These are phyloP conservation scores for Erodium moschatum DNA, from an alignment of 441 rosid genomes.

Conservation along the genomic window DNA sequence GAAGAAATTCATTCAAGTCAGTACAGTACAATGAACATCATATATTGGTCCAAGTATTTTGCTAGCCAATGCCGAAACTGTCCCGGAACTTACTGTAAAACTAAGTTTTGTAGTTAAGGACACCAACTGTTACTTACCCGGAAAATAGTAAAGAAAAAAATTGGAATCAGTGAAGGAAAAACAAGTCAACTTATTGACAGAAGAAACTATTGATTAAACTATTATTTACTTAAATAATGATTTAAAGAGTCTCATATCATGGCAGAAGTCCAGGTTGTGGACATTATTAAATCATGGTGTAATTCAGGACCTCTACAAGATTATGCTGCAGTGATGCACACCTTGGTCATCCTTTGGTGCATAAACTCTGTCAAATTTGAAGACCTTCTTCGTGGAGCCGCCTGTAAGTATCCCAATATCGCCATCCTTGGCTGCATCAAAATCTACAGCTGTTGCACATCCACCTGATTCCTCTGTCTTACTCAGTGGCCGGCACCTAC, in stretches of 20 bases:
- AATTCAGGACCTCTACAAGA: not conserved
- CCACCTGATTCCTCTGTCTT: constrained; percentile 52
- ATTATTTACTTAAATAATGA: not conserved
- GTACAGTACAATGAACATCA: not conserved
- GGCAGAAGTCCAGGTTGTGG: not conserved
- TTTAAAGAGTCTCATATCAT: not conserved
- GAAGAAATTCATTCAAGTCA: constrained; percentile 12
- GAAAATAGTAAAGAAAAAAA: not conserved
- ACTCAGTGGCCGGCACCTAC: constrained; percentile 83
- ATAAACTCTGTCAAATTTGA: constrained; percentile 78
- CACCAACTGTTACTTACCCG: not conserved
- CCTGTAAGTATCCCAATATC: constrained; percentile 64
- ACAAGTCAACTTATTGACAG: not conserved
- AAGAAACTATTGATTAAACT: not conserved
- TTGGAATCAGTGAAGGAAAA: not conserved
- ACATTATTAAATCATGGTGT: not conserved
- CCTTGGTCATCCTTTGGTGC: constrained; percentile 82
- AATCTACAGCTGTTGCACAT: constrained; percentile 51
- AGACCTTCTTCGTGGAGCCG: constrained; percentile 64
- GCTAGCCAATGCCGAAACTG: not conserved
- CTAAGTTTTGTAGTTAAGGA: not conserved
- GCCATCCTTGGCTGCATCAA: constrained; percentile 77
- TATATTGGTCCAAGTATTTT: not conserved
- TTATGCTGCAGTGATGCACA: constrained; percentile 18
- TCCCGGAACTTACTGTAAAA: not conserved